Evolutionary conservation across 805 yeast genomes (phyloP), one percentile per base, ranked within the genome.

Genomic region (Lipomyces spencermartinsiae): DNA sequence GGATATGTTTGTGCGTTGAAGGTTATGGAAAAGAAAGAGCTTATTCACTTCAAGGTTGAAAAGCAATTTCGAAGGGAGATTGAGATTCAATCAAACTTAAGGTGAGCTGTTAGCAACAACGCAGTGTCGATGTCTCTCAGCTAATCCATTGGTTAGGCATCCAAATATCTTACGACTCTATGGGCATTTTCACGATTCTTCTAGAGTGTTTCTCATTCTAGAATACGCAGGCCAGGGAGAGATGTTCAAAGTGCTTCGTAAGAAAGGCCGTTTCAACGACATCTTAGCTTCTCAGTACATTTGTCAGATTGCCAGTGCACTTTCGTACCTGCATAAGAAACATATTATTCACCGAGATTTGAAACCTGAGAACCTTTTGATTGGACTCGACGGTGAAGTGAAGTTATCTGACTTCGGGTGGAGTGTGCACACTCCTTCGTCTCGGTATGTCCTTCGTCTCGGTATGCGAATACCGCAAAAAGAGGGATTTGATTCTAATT

Each of bases 321-420:
- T 94, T 59, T 78, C 82, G 9, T 91, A 93, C 75, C 81, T 95
- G 71, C 98, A 94, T 78, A 80, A 84, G 46, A 91, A 89, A 74
- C 87, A 89, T 71, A 87, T 95, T 57, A 90, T 94, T 34, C 99
- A 94, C 76, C 84, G 98, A 68, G 99, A 94, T 76, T 86, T 94
- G 71, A 94, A 94, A 78, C 98, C 98, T 0, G 98, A 95, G 76
- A 94, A 94, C 74, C 90, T 94, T 61, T 79, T 94, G 56, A 80
- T 94, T 10, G 92, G 92, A 6, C 84, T 88, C 68, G 87, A 91
- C 75, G 91, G 93, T 71, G 85, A 85, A 31, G 83, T 94, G 64
- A 94, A 93, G 77, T 83, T 94, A 51, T 89, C 97, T 22, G 99
- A 94, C 79, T 94, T 95, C 77, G 99, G 99, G 14, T 94, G 98